phyloP scores from a whole-genome alignment of 1,139 yeast genomes.

The Debaryomyces sp. region DNA sequence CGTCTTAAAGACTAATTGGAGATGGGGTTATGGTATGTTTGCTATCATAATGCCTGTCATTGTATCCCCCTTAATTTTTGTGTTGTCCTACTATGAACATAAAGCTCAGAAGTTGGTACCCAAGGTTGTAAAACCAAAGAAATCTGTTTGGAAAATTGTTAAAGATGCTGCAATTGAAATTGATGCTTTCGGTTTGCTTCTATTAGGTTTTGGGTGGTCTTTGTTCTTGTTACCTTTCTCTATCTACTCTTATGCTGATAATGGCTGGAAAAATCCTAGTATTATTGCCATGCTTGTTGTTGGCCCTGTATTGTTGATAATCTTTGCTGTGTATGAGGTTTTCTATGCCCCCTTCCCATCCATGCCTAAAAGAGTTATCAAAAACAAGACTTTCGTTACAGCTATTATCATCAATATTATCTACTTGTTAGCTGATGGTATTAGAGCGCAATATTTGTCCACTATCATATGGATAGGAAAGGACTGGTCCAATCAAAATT shows the following conservation, averaged over 20 bases:
- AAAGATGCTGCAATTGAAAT: conserved; percentile 16
- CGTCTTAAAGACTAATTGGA: conserved; percentile 30
- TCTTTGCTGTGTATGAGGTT: conserved; percentile 27
- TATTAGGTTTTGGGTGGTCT: conserved; percentile 37
- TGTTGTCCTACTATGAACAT: conserved; percentile 29
- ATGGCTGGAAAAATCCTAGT: conserved; percentile 36
- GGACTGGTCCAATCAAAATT: conserved; percentile 26
- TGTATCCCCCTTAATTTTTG: conserved; percentile 27
- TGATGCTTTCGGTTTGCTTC: conserved; percentile 36
- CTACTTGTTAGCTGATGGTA: conserved; percentile 21
- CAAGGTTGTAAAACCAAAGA: background rate
- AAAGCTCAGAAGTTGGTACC: conserved; percentile 19
- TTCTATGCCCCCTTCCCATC: conserved; percentile 32
- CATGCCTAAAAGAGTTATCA: conserved; percentile 30
- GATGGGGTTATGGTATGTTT: conserved; percentile 47
- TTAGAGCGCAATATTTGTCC: conserved; percentile 25
- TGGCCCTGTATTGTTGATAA: conserved; percentile 31
- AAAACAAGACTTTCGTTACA: conserved; percentile 35
- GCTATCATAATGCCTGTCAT: conserved; percentile 36
- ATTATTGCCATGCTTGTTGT: conserved; percentile 39
- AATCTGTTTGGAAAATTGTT: conserved; percentile 3
- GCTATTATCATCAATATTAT: conserved; percentile 20
- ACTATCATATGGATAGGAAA: conserved; percentile 20
- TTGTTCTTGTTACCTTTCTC: conserved; percentile 37
- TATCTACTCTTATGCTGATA: conserved; percentile 19